A percentile compares a stretch with the other conserved stretches of the same genome.
Evolutionary conservation across 177 flowering plant genomes (phyloP).

Genomic region (Telopea speciosissima): DNA sequence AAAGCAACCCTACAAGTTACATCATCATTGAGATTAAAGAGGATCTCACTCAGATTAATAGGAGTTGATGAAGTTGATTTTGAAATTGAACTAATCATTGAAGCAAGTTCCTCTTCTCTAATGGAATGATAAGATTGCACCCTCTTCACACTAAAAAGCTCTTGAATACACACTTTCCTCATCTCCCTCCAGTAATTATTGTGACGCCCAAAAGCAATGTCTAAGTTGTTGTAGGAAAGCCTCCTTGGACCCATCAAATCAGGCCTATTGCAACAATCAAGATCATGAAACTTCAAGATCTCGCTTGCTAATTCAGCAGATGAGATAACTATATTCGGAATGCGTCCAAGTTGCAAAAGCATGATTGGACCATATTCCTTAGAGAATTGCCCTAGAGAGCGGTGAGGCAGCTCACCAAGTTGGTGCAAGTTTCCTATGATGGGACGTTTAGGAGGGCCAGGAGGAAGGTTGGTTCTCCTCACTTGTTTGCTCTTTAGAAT

Average conservation of each 20-base stretch:
- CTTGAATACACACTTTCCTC: no score
- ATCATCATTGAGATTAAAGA: no score
- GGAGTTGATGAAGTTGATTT: no score
- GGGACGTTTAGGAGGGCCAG: conserved; percentile 19
- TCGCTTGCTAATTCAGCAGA: conserved; percentile 20
- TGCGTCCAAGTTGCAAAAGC: conserved; percentile 12
- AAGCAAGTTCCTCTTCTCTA: no score
- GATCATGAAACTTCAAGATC: conserved; percentile 16
- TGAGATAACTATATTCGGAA: conserved; percentile 18
- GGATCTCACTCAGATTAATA: no score
- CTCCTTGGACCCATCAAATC: neutral
- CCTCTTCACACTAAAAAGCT: no score
- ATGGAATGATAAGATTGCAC: no score
- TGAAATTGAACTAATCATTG: no score
- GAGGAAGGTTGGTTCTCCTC: conserved; percentile 7
- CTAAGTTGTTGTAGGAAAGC: conserved; percentile 15
- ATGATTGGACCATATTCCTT: conserved; percentile 17
- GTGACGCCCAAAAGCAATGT: conserved; percentile 14
- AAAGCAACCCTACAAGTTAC: no score
- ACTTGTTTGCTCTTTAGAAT: no score
- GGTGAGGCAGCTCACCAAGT: conserved; percentile 9
- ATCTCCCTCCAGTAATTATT: conserved; percentile 11
- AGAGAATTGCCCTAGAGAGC: conserved; percentile 6
- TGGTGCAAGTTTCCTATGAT: conserved; percentile 21
- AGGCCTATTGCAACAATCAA: conserved; percentile 10